Conservation (phyloP, 441 rosid genomes). For the Daphne laureola region DNA sequence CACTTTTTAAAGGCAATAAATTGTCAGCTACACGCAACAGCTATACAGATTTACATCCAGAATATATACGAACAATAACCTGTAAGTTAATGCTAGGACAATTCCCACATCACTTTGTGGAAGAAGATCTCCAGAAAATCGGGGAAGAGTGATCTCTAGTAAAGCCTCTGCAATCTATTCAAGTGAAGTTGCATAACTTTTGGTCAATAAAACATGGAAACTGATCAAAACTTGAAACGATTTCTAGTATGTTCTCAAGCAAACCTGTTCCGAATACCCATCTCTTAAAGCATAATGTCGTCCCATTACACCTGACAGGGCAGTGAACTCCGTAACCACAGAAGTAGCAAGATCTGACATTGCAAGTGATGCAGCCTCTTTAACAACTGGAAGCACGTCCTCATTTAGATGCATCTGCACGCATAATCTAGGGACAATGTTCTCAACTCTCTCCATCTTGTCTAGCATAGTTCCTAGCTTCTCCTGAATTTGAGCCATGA, state of each 20-base stretch:
- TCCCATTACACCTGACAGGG: constrained; percentile 92
- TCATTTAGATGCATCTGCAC: constrained; percentile 40
- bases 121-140: constrained; percentile 85
- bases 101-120: constrained; percentile 84
- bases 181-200: constrained; percentile 8
- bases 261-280: constrained; percentile 82
- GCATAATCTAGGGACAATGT: constrained; percentile 46
- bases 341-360: constrained; percentile 95
- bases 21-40: too few relatives aligned
- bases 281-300: constrained; percentile 95
- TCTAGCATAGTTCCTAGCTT: constrained; percentile 94
- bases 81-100: constrained; percentile 86
- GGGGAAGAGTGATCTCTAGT: constrained; percentile 79
- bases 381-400: constrained; percentile 45
- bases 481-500: constrained; percentile 40
- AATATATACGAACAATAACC: constrained; percentile 29
- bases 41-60: too few relatives aligned
- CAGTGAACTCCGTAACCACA: constrained; percentile 87
- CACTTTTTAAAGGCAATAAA: too few relatives aligned
- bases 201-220: neutral
- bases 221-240: constrained; percentile 5
- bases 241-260: constrained; percentile 10
- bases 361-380: constrained; percentile 88
- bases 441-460: constrained; percentile 66
- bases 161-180: constrained; percentile 88